Percentiles rank a stretch among this genome's conserved stretches.
Conservation (phyloP, 805 yeast genomes). For the Candida glaebosa region DNA sequence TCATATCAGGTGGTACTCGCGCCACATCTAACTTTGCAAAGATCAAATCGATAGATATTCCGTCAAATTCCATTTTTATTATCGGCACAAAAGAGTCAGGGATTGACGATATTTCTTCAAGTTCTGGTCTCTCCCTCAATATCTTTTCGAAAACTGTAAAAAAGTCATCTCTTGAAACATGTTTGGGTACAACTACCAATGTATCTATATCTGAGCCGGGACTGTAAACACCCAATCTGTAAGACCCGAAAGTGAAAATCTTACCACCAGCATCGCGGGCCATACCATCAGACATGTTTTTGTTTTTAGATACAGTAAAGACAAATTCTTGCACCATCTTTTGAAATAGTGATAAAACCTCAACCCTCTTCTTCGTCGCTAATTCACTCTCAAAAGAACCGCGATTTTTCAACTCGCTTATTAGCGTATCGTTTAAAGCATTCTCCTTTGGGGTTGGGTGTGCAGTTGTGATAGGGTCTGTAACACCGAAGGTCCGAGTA, state of each 20-base stretch:
- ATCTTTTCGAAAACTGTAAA: slow-evolving; percentile 75
- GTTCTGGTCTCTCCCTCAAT: slow-evolving; percentile 68
- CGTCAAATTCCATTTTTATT: slow-evolving; percentile 81
- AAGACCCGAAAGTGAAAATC: slow-evolving; percentile 93
- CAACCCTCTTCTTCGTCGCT: slow-evolving; percentile 77
- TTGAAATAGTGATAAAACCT: slow-evolving; percentile 70
- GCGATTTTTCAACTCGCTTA: slow-evolving; percentile 73
- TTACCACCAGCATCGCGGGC: slow-evolving; percentile 97
- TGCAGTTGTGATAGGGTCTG: slow-evolving; percentile 80
- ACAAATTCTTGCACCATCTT: slow-evolving; percentile 78
- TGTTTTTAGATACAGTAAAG: slow-evolving; percentile 68
- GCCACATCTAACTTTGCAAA: slow-evolving; percentile 82
- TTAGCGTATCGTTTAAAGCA: slow-evolving; percentile 66
- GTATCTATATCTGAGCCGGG: slow-evolving; percentile 99
- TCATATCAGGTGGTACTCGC: slow-evolving; percentile 71
- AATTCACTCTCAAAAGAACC: slow-evolving; percentile 87
- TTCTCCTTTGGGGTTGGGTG: slow-evolving; percentile 83
- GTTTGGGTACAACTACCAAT: slow-evolving; percentile 94
- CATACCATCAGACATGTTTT: slow-evolving; percentile 97
- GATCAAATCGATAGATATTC: slow-evolving; percentile 89
- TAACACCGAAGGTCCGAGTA: slow-evolving; percentile 53
- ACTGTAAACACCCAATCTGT: slow-evolving; percentile 92
- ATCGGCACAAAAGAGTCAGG: slow-evolving; percentile 99
- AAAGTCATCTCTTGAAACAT: slow-evolving; percentile 86
- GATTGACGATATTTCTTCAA: slow-evolving; percentile 88